Percentiles rank a stretch among this genome's conserved stretches.
phyloP scores from a whole-genome alignment of 2,329 filamentous ascomycete genomes.

The Achaetomium macrosporum region DNA sequence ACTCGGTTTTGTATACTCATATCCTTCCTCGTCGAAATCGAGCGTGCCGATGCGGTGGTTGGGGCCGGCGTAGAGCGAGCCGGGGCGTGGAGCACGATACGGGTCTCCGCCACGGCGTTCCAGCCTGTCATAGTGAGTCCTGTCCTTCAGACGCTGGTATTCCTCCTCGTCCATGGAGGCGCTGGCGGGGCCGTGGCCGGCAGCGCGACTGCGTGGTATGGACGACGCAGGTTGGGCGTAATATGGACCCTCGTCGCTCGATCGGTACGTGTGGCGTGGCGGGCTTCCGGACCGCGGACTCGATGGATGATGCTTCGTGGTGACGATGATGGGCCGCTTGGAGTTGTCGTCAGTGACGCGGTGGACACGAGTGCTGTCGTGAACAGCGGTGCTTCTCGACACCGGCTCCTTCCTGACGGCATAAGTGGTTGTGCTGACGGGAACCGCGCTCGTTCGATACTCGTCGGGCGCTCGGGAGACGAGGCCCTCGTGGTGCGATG shows the following conservation, averaged over 20 bases:
- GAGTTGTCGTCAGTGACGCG: constrained; percentile 46
- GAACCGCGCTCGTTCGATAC: constrained; percentile 32
- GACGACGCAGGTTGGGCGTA: constrained; percentile 56
- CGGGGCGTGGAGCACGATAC: constrained; percentile 44
- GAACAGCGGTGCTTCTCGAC: constrained; percentile 41
- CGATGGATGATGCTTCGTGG: constrained; percentile 42
- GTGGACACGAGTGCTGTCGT: constrained; percentile 42
- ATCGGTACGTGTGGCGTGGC: constrained; percentile 45
- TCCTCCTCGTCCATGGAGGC: constrained; percentile 48
- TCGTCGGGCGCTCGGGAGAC: constrained; percentile 25
- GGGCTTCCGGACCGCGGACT: constrained; percentile 41
- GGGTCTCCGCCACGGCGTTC: constrained; percentile 37
- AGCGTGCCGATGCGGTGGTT: constrained; percentile 40
- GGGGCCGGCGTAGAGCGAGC: constrained; percentile 40
- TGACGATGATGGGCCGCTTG: constrained; percentile 52
- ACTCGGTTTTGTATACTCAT: constrained; percentile 58
- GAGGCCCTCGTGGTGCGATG: constrained; percentile 30
- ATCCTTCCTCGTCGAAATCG: constrained; percentile 54
- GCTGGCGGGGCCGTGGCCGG: constrained; percentile 39
- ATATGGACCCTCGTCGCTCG: constrained; percentile 46
- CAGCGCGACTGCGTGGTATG: constrained; percentile 42
- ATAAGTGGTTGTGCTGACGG: constrained; percentile 50
- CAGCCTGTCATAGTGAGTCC: constrained; percentile 39
- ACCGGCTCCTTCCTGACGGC: constrained; percentile 49
- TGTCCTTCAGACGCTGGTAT: constrained; percentile 44